phyloP scores from a whole-genome alignment of 345 rosid species.

The Melaleuca alternifolia region DNA sequence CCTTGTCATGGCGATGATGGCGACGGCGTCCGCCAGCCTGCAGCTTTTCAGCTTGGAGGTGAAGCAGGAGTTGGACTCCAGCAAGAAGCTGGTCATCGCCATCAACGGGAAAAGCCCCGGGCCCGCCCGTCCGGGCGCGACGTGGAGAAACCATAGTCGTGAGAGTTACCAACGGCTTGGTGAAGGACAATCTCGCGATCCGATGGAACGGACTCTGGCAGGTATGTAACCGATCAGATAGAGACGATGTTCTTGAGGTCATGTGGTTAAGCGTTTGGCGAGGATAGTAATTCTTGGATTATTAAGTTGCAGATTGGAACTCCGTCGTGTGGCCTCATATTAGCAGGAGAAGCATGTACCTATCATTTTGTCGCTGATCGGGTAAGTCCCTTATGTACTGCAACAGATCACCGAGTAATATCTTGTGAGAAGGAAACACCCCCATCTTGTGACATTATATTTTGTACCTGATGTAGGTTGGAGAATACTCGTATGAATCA shows the following conservation, averaged over 20 bases:
- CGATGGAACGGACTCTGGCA: constrained; percentile 89
- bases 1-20: not conserved
- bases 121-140: constrained; percentile 50
- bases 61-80: constrained; percentile 58
- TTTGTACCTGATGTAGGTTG: constrained; percentile 31
- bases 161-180: constrained; percentile 49
- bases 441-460: too few relatives aligned
- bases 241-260: not conserved
- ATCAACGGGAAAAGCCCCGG: constrained; percentile 58
- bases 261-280: not conserved
- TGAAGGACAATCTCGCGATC: constrained; percentile 51
- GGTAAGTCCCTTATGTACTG: constrained; percentile 16
- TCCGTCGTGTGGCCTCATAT: constrained; percentile 66
- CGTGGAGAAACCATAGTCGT: constrained; percentile 62
- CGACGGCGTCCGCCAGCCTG: constrained; percentile 11
- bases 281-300: not conserved
- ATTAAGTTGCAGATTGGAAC: constrained; percentile 37
- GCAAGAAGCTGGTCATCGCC: constrained; percentile 46
- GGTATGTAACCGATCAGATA: constrained; percentile 7
- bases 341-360: constrained; percentile 57
- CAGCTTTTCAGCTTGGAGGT: constrained; percentile 49
- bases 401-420: not conserved
- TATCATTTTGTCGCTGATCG: constrained; percentile 65
- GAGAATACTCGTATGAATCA: constrained; percentile 70
- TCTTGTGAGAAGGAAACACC: not conserved